phyloP scores from a whole-genome alignment of 148 eudicot genomes.

The Agrostemma githago region DNA sequence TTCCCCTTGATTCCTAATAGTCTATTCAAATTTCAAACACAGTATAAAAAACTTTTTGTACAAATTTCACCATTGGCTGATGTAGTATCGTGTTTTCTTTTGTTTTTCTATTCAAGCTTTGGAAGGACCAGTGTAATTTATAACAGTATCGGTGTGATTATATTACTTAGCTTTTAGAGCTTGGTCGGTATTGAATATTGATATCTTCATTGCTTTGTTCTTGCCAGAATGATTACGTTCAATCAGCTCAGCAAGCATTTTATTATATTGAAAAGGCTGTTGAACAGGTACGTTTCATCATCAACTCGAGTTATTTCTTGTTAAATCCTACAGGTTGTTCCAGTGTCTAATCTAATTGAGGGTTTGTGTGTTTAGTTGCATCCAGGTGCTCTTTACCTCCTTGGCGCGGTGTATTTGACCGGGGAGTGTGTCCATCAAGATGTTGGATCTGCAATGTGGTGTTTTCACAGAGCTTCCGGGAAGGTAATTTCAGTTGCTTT shows the following conservation, averaged over 20 bases:
- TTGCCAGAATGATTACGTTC: slow-evolving; percentile 67
- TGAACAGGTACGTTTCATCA: slow-evolving; percentile 54
- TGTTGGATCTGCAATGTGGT: slow-evolving; percentile 81
- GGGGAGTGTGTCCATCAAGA: slow-evolving; percentile 92
- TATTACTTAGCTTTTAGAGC: slow-evolving; percentile 1
- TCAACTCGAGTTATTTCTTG: neutral
- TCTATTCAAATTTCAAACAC: too few species aligned
- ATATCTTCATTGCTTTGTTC: slow-evolving; percentile 9
- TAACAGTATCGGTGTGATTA: neutral
- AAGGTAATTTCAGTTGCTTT: slow-evolving; percentile 51
- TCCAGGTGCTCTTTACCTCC: slow-evolving; percentile 85
- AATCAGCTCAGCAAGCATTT: slow-evolving; percentile 77
- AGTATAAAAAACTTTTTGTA: too few species aligned
- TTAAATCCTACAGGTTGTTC: neutral
- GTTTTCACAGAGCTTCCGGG: slow-evolving; percentile 87
- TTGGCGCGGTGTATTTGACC: slow-evolving; percentile 86
- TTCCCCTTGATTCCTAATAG: too few species aligned
- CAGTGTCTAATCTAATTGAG: slow-evolving; percentile 14
- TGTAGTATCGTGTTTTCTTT: neutral
- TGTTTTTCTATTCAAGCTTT: neutral
- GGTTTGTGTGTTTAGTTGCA: slow-evolving; percentile 57
- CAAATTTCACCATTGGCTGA: neutral
- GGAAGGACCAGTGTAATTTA: neutral
- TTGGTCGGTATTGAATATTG: neutral
- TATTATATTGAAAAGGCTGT: slow-evolving; percentile 87